Evolutionary conservation across 495 filamentous ascomycete species (phyloP), one percentile per base, ranked within the genome.

Genomic region (Lepidopterella palustris): DNA sequence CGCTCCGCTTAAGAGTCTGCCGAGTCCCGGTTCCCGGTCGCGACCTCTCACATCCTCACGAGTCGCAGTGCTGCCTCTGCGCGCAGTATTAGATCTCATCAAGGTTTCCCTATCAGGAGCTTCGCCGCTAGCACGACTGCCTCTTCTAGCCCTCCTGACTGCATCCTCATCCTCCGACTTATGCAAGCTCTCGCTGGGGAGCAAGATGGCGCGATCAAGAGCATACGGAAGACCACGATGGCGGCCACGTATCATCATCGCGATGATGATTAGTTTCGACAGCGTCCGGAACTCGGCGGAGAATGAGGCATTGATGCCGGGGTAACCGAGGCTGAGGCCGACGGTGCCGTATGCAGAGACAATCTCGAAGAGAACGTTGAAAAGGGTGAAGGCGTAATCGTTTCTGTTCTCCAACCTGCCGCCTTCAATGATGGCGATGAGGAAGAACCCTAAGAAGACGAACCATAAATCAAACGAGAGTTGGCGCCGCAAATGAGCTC

Each of bases 401-500:
- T 76, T 76, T 25, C 67, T 70, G 58, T 76, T 74, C 70, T 84
- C 75, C 15, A 93, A 71, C 3, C 80, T 79, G 2, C 63, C 57
- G 11, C 89, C 89, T 75, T 97, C 92, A 18, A 85, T 80, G 60
- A 97, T 92, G 53, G 85, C 76, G 66, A 97, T 88, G 65, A 95
- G 80, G 74, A 97, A 97, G 45, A 88, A 78, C 0, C 90, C 92
- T 15, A 95, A 71, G 63, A 92, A 93, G 31, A 97, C 87, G 70
- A 88, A 97, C 90, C 92, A 96, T 67, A 97, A 69, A 73, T 97
- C 92, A 72, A 96, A 97, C 57, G 88, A 89, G 11, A 97, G 81
- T 71, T 97, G 92, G 42, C 85, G 83, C 9, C 90, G 86, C 65
- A 97, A 80, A 79, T 97, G 92, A 35, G 87, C 81, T 11, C 88